Conservation (phyloP, 495 filamentous ascomycete genomes). For the Cercophora newfieldiana region DNA sequence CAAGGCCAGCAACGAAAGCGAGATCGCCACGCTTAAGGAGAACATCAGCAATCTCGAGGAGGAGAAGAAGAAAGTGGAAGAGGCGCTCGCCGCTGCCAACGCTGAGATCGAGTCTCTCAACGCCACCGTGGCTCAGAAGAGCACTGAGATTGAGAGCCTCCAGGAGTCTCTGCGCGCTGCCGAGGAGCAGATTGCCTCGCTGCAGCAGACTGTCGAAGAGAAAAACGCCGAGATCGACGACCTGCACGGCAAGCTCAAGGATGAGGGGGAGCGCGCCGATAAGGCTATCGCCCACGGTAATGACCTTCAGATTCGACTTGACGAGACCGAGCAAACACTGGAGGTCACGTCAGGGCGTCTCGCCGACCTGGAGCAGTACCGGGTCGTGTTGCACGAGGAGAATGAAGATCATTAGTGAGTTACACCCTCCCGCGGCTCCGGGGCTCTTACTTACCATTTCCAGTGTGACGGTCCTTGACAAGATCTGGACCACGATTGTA, state of each 20-base stretch:
- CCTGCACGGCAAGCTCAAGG: conserved; percentile 29
- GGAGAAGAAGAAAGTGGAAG: conserved; percentile 30
- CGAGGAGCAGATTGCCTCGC: conserved; percentile 32
- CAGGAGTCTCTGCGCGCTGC: conserved; percentile 30
- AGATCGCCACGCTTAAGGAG: conserved; percentile 29
- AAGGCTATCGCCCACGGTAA: conserved; percentile 29
- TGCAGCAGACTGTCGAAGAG: conserved; percentile 36
- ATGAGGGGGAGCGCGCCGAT: conserved; percentile 30
- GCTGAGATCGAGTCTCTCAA: conserved; percentile 31
- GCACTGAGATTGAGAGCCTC: conserved; percentile 31
- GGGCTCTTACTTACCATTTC: neutral
- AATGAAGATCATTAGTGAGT: conserved; percentile 38
- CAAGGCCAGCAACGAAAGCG: conserved; percentile 30
- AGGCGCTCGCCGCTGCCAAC: conserved; percentile 28
- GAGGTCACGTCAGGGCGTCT: conserved; percentile 25
- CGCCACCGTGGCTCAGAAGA: conserved; percentile 24
- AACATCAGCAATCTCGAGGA: conserved; percentile 26
- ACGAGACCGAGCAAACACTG: conserved; percentile 30
- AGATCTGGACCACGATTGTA: conserved; percentile 41
- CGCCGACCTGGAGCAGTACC: conserved; percentile 33
- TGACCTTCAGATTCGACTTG: conserved; percentile 31
- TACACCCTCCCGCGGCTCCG: neutral
- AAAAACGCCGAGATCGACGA: conserved; percentile 31
- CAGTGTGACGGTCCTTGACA: conserved; percentile 39
- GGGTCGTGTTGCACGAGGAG: conserved; percentile 28